These are phyloP conservation scores for Coelastrella sp. DNA, from an alignment of 139 green algal species.

Conservation along the genomic window DNA sequence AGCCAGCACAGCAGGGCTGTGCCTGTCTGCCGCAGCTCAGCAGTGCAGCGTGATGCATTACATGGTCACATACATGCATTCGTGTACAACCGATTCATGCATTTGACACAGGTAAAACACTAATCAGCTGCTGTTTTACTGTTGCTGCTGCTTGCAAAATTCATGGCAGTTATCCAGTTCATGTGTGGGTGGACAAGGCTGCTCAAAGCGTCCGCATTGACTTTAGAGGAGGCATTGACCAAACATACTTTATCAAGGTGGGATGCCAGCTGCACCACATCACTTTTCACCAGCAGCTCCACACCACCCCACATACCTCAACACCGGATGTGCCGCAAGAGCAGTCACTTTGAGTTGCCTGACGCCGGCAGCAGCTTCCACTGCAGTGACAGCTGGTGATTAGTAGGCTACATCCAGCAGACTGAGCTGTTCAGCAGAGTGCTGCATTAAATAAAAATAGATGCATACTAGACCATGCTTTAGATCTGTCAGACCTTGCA, in stretches of 20 bases:
- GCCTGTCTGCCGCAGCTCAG: not conserved
- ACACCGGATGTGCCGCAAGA: not conserved
- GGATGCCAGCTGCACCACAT: not conserved
- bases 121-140: no score
- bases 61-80: not conserved
- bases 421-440: no score
- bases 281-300: not conserved
- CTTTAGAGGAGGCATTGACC: constrained; percentile 9
- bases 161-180: constrained; percentile 21
- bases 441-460: no score
- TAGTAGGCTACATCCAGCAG: no score
- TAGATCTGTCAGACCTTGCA: no score
- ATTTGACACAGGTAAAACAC: not conserved
- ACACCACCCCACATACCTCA: not conserved
- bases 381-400: no score
- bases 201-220: constrained; percentile 23
- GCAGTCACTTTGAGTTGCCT: no score
- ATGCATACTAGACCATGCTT: no score
- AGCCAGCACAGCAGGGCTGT: not conserved
- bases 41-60: not conserved
- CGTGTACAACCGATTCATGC: not conserved
- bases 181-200: constrained; percentile 41
- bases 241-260: constrained; percentile 32
- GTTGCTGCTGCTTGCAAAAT: not conserved
- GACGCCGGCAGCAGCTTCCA: no score